A percentile compares a stretch with the other conserved stretches of the same genome.
Evolutionary conservation across 352 stramenopile genomes (phyloP).

Genomic region (Elongisporangium prolatum): DNA sequence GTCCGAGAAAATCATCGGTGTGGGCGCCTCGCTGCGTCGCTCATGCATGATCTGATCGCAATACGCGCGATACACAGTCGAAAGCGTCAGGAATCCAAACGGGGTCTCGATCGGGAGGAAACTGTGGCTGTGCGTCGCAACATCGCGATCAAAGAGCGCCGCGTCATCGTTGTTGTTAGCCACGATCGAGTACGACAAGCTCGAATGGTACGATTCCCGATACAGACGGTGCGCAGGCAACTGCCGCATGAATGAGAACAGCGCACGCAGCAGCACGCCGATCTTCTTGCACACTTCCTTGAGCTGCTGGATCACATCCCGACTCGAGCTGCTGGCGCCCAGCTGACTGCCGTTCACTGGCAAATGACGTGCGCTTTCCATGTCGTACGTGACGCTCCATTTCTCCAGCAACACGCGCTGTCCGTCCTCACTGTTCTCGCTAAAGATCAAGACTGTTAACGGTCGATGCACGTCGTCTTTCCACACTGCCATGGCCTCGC

Average conservation of each 20-base stretch:
- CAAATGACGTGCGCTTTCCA: slow-evolving; percentile 13
- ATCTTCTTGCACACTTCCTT: slow-evolving; percentile 82
- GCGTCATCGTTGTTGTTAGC: slow-evolving; percentile 13
- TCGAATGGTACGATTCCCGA: slow-evolving; percentile 57
- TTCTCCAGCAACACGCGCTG: slow-evolving; percentile 65
- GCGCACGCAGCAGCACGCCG: slow-evolving; percentile 56
- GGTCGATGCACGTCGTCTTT: slow-evolving; percentile 69
- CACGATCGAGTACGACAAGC: slow-evolving; percentile 52
- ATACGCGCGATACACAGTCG: slow-evolving; percentile 58
- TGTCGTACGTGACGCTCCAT: slow-evolving; percentile 64
- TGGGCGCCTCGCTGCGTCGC: slow-evolving; percentile 22
- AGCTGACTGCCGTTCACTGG: slow-evolving; percentile 9
- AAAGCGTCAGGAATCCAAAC: slow-evolving; percentile 69
- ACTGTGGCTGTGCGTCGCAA: slow-evolving; percentile 57
- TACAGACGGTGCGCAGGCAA: slow-evolving; percentile 70
- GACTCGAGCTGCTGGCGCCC: slow-evolving; percentile 16
- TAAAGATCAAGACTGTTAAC: slow-evolving; percentile 66
- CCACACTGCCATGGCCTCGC: slow-evolving; percentile 61
- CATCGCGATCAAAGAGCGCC: slow-evolving; percentile 29
- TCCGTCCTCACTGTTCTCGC: slow-evolving; percentile 26
- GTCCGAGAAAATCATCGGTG: slow-evolving; percentile 56
- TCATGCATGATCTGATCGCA: slow-evolving; percentile 37
- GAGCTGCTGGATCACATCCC: slow-evolving; percentile 76
- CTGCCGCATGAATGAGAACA: slow-evolving; percentile 76
- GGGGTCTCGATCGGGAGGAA: slow-evolving; percentile 76